Evolutionary conservation across 805 yeast genomes (phyloP), one percentile per base, ranked within the genome.

Genomic region (Yamadazyma ubonensis): DNA sequence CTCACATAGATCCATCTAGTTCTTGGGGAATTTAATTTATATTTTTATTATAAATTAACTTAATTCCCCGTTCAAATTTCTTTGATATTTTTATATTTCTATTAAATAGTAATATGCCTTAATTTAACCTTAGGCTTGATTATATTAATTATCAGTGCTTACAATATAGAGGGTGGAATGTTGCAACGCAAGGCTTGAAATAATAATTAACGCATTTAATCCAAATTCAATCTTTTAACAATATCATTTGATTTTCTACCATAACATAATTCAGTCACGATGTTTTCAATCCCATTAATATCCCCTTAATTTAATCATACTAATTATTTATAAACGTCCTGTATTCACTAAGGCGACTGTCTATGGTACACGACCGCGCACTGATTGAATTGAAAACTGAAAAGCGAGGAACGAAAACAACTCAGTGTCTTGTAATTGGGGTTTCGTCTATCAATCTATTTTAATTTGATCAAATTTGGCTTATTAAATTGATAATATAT

Each of bases 321-420:
- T n/a, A n/a, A n/a, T n/a, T n/a, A n/a, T n/a, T n/a, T n/a, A n/a
- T n/a, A n/a, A n/a, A n/a, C n/a, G n/a, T n/a, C n/a, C n/a, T n/a
- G n/a, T n/a, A n/a, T n/a, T n/a, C n/a, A n/a, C n/a, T n/a, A n/a
- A n/a, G n/a, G n/a, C n/a, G n/a, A n/a, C n/a, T n/a, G n/a, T n/a
- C n/a, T n/a, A n/a, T n/a, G n/a, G n/a, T n/a, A n/a, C 26, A 23
- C 26, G 26, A 23, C 26, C 26, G 26, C 26, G 26, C 26, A 12
- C 26, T 12, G n/a, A 23, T 23, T 23, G 12, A 23, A n/a, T n/a
- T 23, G 26, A 23, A 16, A 27, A n/a, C 7, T n/a, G 30, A 27
- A 27, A 27, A 27, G 30, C 30, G 30, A 27, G 17, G 30, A 15
- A 27, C 15, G 17, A 27, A 27, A 27, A 27, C 30, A 27, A 27